phyloP scores from a whole-genome alignment of 2,329 filamentous ascomycete genomes.

The Colletotrichum sp. region DNA sequence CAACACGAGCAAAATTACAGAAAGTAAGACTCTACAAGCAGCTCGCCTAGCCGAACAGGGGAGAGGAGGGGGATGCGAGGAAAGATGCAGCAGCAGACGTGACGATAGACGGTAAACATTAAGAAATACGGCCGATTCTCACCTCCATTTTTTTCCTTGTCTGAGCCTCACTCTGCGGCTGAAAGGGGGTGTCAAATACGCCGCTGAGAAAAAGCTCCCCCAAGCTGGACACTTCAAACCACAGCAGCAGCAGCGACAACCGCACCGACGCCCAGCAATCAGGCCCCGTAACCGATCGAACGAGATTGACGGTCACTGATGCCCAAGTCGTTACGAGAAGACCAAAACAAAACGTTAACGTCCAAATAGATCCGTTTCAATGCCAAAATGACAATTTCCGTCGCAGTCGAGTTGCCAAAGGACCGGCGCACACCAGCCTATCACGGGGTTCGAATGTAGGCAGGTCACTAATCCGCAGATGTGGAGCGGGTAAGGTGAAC shows the following conservation, averaged over 20 bases:
- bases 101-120: background rate
- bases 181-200: background rate
- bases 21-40: background rate
- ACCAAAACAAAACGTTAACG: background rate
- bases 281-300: background rate
- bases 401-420: background rate
- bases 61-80: background rate
- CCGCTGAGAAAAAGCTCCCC: background rate
- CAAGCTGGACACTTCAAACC: background rate
- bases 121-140: background rate
- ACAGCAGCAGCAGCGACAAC: background rate
- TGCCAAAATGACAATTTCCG: background rate
- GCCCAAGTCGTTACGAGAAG: background rate
- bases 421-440: background rate
- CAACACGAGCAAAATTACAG: background rate
- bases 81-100: background rate
- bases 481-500: slow-evolving; percentile 4
- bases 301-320: background rate
- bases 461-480: slow-evolving; percentile 7
- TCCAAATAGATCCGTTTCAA: background rate
- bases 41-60: background rate
- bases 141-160: slow-evolving; percentile 7
- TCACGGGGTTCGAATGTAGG: background rate
- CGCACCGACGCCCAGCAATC: background rate
- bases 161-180: background rate